Conservation (phyloP, 352 stramenopile genomes). For the Phytophthora ohioensis region DNA sequence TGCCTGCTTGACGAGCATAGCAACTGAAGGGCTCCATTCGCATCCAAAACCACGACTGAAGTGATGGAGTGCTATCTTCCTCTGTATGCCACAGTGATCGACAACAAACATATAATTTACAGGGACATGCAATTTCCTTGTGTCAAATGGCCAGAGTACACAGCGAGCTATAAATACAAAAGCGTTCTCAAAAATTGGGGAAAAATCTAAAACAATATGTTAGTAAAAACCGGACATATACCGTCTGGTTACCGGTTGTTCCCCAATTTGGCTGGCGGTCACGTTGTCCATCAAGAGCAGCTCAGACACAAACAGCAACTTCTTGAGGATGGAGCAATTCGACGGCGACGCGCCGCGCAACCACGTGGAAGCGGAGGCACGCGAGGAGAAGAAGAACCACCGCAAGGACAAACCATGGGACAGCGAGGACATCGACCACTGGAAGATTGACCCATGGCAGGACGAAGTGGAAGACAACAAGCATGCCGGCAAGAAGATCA, state of each 20-base stretch:
- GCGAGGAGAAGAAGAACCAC: slow-evolving; percentile 93
- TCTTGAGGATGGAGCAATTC: slow-evolving; percentile 69
- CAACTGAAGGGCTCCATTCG: too few relatives aligned
- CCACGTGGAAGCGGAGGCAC: slow-evolving; percentile 52
- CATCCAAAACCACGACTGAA: too few relatives aligned
- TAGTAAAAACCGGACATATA: background rate
- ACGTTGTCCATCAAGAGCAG: background rate
- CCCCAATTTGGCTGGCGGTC: slow-evolving; percentile 35
- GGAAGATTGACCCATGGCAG: slow-evolving; percentile 94
- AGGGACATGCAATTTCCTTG: too few relatives aligned
- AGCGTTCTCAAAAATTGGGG: slow-evolving; percentile 2
- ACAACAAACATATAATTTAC: too few relatives aligned
- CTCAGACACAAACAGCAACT: slow-evolving; percentile 5
- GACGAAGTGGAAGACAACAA: slow-evolving; percentile 88
- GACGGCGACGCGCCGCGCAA: slow-evolving; percentile 60
- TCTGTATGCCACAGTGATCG: too few relatives aligned
- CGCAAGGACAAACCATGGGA: slow-evolving; percentile 99
- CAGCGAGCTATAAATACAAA: slow-evolving; percentile 3
- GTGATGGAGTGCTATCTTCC: too few relatives aligned
- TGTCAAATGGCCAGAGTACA: too few relatives aligned
- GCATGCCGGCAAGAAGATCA: slow-evolving; percentile 66
- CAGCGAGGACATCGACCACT: slow-evolving; percentile 98
- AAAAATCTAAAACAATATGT: background rate
- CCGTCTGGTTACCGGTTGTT: background rate
- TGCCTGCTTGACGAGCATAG: too few relatives aligned